Percentiles rank a stretch among this genome's conserved stretches.
Evolutionary conservation across 306 rosid genomes (phyloP).

Genomic region (Prunus dulcis): DNA sequence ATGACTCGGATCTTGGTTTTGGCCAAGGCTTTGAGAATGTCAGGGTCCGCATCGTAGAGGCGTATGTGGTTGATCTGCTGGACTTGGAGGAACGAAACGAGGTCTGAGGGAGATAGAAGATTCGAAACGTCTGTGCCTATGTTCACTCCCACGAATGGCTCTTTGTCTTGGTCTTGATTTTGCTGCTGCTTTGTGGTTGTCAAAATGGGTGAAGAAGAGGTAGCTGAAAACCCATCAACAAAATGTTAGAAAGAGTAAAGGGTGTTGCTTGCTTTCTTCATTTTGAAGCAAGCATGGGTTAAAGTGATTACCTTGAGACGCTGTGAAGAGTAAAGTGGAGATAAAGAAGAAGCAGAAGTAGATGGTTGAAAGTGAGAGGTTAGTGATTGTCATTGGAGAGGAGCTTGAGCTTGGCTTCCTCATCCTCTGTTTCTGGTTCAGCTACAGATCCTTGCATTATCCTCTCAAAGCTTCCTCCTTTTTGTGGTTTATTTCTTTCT

Average conservation of each 20-base stretch:
- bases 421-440: slow-evolving; percentile 53
- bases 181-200: slow-evolving; percentile 23
- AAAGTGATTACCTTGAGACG: slow-evolving; percentile 35
- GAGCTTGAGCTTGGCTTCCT: slow-evolving; percentile 39
- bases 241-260: background rate
- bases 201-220: slow-evolving; percentile 2
- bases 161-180: slow-evolving; percentile 21
- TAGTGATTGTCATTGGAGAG: slow-evolving; percentile 55
- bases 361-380: slow-evolving; percentile 20
- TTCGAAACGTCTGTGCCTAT: slow-evolving; percentile 79
- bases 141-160: slow-evolving; percentile 77
- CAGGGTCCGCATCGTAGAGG: slow-evolving; percentile 75
- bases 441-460: slow-evolving; percentile 73
- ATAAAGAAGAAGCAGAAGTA: slow-evolving; percentile 19
- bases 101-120: slow-evolving; percentile 41
- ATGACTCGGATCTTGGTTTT: slow-evolving; percentile 57
- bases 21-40: slow-evolving; percentile 60
- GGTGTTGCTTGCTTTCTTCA: background rate
- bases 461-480: slow-evolving; percentile 12
- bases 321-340: slow-evolving; percentile 2
- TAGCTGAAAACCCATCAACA: slow-evolving; percentile 30
- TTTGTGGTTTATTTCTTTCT: background rate
- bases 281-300: background rate
- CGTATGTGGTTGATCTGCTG: slow-evolving; percentile 68
- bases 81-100: slow-evolving; percentile 52